Conservation (phyloP, 257 asterid species). For the Solanum sejunctum region DNA sequence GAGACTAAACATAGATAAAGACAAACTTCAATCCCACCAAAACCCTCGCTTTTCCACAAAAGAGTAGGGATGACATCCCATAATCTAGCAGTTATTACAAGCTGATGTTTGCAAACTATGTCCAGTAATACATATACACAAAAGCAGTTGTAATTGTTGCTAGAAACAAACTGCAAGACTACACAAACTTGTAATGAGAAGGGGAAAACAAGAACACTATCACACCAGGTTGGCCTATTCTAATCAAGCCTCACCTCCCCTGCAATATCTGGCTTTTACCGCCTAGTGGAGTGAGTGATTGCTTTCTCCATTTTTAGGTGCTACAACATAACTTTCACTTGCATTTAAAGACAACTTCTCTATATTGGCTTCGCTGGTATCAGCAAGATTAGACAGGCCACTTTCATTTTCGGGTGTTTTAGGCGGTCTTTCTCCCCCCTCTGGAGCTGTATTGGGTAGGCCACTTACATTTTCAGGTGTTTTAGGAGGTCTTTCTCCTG, state of each 20-base stretch:
- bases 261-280: not conserved
- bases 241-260: not conserved
- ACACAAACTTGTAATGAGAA: not conserved
- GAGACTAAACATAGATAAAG: no score
- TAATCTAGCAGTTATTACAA: not conserved
- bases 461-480: not conserved
- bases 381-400: slow-evolving; percentile 18
- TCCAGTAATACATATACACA: not conserved
- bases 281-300: slow-evolving; percentile 5
- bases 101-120: not conserved
- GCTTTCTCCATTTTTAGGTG: slow-evolving; percentile 9
- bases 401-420: slow-evolving; percentile 7
- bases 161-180: not conserved
- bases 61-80: not conserved
- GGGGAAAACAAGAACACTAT: not conserved
- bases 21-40: not conserved
- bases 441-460: slow-evolving; percentile 15
- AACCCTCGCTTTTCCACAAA: not conserved
- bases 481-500: slow-evolving; percentile 15
- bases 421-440: slow-evolving; percentile 17
- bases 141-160: not conserved
- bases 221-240: slow-evolving; percentile 5
- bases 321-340: slow-evolving; percentile 10
- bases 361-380: slow-evolving; percentile 6
- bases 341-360: slow-evolving; percentile 5